Evolutionary conservation across 139 green algal genomes (phyloP).

Genomic region (Chlorella sp.): DNA sequence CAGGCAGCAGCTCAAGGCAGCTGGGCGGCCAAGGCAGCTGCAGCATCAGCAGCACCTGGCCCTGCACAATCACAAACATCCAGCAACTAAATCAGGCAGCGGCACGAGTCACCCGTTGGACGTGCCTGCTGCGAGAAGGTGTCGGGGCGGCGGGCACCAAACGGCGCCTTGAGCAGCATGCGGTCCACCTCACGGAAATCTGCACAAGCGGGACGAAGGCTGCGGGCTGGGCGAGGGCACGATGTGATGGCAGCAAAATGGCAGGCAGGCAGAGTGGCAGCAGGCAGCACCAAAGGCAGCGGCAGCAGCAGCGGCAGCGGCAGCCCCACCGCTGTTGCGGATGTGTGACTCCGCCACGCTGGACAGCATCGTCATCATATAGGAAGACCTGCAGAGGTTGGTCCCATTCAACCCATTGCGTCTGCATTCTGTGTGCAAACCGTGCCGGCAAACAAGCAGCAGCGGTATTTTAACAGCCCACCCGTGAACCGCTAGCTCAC

Average conservation of each 20-base stretch:
- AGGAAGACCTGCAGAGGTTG: neutral
- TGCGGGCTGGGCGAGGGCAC: no score
- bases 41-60: no score
- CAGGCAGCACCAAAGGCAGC: neutral
- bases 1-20: neutral
- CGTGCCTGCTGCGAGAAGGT: neutral
- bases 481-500: neutral
- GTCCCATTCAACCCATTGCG: no score
- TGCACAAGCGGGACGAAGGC: no score
- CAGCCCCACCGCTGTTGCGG: neutral
- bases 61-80: no score
- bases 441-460: neutral
- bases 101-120: no score
- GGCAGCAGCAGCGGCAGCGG: neutral
- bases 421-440: no score
- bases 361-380: neutral
- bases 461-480: neutral
- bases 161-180: neutral
- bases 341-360: neutral
- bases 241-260: neutral
- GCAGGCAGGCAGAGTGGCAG: neutral
- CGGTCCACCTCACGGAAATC: constrained; percentile 4
- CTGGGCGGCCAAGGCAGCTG: no score
- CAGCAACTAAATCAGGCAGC: no score
- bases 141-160: neutral